Percentiles rank a stretch among this genome's conserved stretches.
phyloP scores from a whole-genome alignment of 2,329 filamentous ascomycete genomes.

The Emmonsiellopsis sp. region DNA sequence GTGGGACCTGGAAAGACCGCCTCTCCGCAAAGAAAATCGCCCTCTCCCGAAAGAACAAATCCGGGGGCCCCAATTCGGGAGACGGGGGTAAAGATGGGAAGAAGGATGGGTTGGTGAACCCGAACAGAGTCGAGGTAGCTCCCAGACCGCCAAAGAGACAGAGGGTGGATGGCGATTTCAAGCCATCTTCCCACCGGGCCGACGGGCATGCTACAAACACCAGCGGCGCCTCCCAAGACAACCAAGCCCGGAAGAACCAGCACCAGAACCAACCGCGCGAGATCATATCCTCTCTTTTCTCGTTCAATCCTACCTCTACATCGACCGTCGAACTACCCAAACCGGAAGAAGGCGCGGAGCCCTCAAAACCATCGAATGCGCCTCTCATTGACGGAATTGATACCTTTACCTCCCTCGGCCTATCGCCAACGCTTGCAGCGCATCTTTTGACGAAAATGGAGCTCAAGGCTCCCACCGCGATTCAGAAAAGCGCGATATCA shows the following conservation, averaged over 20 bases:
- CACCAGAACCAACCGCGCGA: conserved; percentile 39
- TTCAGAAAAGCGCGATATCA: conserved; percentile 81
- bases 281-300: conserved; percentile 85
- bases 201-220: neutral
- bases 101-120: conserved; percentile 14
- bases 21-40: conserved; percentile 66
- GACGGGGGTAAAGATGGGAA: conserved; percentile 1
- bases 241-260: conserved; percentile 7
- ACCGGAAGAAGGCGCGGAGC: conserved; percentile 34
- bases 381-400: conserved; percentile 74
- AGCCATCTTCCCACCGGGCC: conserved; percentile 11
- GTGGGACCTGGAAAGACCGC: conserved; percentile 88
- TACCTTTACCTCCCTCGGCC: conserved; percentile 75
- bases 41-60: conserved; percentile 42
- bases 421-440: conserved; percentile 69
- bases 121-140: conserved; percentile 21
- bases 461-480: conserved; percentile 84
- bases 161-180: conserved; percentile 29
- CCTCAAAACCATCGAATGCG: conserved; percentile 75
- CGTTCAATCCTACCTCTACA: conserved; percentile 66
- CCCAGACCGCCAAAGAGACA: conserved; percentile 31
- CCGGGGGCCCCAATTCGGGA: conserved; percentile 8
- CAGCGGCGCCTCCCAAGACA: conserved; percentile 1
- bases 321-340: conserved; percentile 21
- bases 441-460: conserved; percentile 79